Base-by-base conservation (phyloP, 495 filamentous ascomycete species). In the Aspergillus baeticus region DNA sequence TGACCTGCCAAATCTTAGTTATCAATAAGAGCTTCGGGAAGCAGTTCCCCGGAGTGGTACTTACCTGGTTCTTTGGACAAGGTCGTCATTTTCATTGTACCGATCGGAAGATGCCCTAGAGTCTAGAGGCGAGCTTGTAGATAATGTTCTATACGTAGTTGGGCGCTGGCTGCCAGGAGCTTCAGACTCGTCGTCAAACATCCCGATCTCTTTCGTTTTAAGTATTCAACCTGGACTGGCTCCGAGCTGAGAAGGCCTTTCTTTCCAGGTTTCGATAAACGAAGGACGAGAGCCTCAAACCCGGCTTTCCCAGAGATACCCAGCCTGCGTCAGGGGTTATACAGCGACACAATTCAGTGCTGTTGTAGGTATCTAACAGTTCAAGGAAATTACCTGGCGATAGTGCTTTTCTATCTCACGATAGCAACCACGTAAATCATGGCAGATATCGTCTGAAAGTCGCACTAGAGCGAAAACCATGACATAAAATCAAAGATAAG, bases 1-100 rank as follows among this genome's bases (percentile, higher is more conserved):
- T 11, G 71, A 74, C 49, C 75, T 76, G 37, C 10, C 38, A 10
- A n/a, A 42, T n/a, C n/a, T n/a, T n/a, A n/a, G 21, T 55, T 5
- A 13, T 65, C 10, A 57, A 22, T 36, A 39, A 31, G 11, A 10
- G 13, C 0, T n/a, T n/a, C 15, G 10, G 17, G 3, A 22, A 2
- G 0, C 17, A 3, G 10, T 15, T 34, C 17, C 7, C 31, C 18
- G 3, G 34, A 15, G 26, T 15, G 20, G 21, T 13, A 35, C 26
- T 54, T 55, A 62, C 62, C 62, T 61, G 20, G 49, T 15, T 35
- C 60, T 58, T 15, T 36, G 51, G 22, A 56, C 5, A 18, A 38
- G 14, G 51, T 52, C 15, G 10, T 55, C 22, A 33, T 34, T 38
- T 35, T 51, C 49, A 22, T 17, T 50, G 10, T 33, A 11, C 41